Evolutionary conservation across 2,329 filamentous ascomycete species (phyloP), one percentile per base, ranked within the genome.

Genomic region (Claviceps purpurea): DNA sequence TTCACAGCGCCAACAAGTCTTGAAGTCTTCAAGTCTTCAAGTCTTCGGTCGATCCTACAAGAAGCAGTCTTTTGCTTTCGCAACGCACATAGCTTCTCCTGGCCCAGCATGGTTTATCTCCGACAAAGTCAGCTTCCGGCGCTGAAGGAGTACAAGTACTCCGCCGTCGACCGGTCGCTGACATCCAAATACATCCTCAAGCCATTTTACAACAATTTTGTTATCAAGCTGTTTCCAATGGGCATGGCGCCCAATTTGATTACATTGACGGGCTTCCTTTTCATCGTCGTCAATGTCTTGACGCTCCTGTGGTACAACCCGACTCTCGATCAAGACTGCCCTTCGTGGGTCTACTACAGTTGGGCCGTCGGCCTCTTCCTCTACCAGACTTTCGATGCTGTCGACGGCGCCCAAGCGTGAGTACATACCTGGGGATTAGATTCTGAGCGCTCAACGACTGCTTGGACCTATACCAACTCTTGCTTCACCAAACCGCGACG

Each of bases 341-440:
- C 93, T 10, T 66, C 80, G 1, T 98, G 93, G 93, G 91, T 98
- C 16, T 98, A 98, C 73, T 86, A 85, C 59, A 86, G 82, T 62
- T 98, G 90, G 87, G 85, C 90, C 4, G 68, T 87, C 37, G 93
- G 93, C 2, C 71, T 98, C 58, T 96, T 97, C 67, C 68, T 97
- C 50, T 98, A 98, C 70, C 93, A 98, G 77, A 97, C 91, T 1
- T 96, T 98, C 70, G 93, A 98, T 70, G 93, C 91, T 2, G 89
- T 97, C 26, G 93, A 98, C 69, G 93, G 93, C 50, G 79, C 85
- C 34, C 93, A 98, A 68, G 93, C 93, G 82, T 89, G 75, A 66
- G 85, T 78, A 3, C 16, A 47, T n/a, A 34, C 14, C 37, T 18
- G n/a, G 3, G 56, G 38, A 46, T 47, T 24, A 34, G 1, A 34